Evolutionary conservation across 208 protist species (phyloP), one percentile per base, ranked within the genome.

Genomic region (Wallacemonas sp.): DNA sequence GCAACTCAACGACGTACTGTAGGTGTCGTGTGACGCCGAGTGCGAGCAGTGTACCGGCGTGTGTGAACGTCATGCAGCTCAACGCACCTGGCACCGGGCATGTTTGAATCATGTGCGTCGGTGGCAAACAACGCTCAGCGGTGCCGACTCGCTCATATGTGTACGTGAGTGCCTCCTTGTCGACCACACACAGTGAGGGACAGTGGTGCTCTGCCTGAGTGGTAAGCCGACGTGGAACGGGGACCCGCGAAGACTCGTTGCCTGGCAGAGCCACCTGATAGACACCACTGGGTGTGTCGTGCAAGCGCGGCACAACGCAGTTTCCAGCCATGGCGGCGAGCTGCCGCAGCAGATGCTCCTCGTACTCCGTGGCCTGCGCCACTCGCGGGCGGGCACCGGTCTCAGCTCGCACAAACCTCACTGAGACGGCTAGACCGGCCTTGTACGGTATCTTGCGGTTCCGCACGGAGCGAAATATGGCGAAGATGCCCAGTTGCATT

Each of bases 371-470:
- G 24, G 71, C 53, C 10, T 54, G 66, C 9, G 75, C 50, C 17
- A 57, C 30, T 4, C 50, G 50, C 50, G 50, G 9, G 4, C 9
- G 79, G 5, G 78, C 53, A 46, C 64, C 70, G 10, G 26, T 17
- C 15, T 26, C 21, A 41, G 66, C 54, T 13, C 60, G 30, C 4
- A 71, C 44, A 48, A 71, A 45, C n/a, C 61, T 53, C 26, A 81
- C 10, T 3, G 60, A 50, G 9, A 84, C 15, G 21, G 76, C 54
- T 39, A 91, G 61, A 2, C 71, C 66, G 3, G 74, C 78, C 9
- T 76, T 52, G 63, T 89, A 91, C 0, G 74, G 74, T 12, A 94
- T 55, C 44, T 87, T 88, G 39, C 88, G 84, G 55, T 79, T 81
- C 10, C 60, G 54, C 26, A 53, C 21, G 24, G 76, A 62, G 39